Evolutionary conservation across 345 rosid genomes (phyloP), one percentile per base, ranked within the genome.

Genomic region (Euphorbia tirucalli): DNA sequence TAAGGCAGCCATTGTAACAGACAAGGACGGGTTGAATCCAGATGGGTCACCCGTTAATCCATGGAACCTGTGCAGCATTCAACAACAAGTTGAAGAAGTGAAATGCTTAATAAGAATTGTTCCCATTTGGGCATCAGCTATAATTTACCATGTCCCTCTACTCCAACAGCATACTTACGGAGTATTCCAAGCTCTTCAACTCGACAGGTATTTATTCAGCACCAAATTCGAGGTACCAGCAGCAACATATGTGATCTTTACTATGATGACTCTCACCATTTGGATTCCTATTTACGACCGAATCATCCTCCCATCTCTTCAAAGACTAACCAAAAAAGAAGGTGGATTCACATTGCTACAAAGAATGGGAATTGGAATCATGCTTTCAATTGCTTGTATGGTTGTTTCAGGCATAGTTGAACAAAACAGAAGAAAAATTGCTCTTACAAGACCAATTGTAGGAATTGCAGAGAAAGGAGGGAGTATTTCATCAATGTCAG

Each of bases 51-150:
- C 89, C 1, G 50, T 39, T 0, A 58, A 86, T 44, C 89, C 92
- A n/a, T 89, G 90, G 92, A 83, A 58, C 22, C 87, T 89, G 0
- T 89, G 92, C 49, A 84, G 92, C 81, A 39, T 85, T 70, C n/a
- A n/a, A n/a, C 92, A 89, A 39, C 92, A 89, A 81, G 86, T 86
- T 21, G 92, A 89, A 65, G 92, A 89, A 82, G 85, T 77, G 73
- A 89, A 89, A 77, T n/a, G n/a, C n/a, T n/a, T n/a, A n/a, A n/a
- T n/a, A n/a, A n/a, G n/a, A n/a, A n/a, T n/a, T n/a, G n/a, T 89
- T 41, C 92, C 92, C n/a, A 81, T 89, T 66, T 87, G 92, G 95
- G 72, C 81, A 35, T 69, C 90, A 0, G 83, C 86, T n/a, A 78
- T 84, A 21, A 39, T 89, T 8, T 87, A 69, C 76, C 70, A 78